These are phyloP conservation scores for Umbilicaria muhlenbergii DNA, from an alignment of 495 filamentous ascomycete genomes.

Conservation along the genomic window DNA sequence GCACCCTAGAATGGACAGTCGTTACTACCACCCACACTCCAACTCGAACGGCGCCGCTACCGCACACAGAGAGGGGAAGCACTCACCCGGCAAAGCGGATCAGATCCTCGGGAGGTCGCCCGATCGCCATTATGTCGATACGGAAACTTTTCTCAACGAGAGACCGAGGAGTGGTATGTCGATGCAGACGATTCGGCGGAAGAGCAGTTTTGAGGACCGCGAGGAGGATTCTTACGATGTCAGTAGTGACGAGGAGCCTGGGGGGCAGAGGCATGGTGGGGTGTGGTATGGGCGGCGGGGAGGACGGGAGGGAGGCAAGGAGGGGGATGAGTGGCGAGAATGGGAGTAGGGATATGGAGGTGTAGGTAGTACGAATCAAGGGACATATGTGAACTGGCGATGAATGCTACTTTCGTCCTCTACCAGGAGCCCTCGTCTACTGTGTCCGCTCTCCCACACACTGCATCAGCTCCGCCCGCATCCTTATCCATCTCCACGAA, in stretches of 20 bases:
- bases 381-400: too few relatives aligned
- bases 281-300: background rate
- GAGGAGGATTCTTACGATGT: conserved; percentile 22
- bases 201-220: conserved; percentile 27
- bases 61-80: conserved; percentile 1
- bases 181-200: conserved; percentile 33
- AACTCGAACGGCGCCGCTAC: conserved; percentile 1
- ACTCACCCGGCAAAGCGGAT: conserved; percentile 3
- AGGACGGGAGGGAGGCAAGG: background rate
- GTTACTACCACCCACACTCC: conserved; percentile 8
- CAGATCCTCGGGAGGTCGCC: conserved; percentile 1
- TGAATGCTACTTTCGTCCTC: background rate
- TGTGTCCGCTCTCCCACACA: background rate
- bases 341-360: too few relatives aligned
- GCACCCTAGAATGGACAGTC: conserved; percentile 8
- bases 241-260: conserved; percentile 12
- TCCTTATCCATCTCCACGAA: too few relatives aligned
- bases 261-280: background rate
- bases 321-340: background rate
- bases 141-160: conserved; percentile 13
- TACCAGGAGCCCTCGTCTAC: background rate
- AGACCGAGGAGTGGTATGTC: conserved; percentile 34
- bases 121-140: conserved; percentile 3
- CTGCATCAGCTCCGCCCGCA: background rate
- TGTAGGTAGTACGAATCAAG: background rate